Conservation (phyloP, 2,329 filamentous ascomycete species). For the Trichophaea hybrida region DNA sequence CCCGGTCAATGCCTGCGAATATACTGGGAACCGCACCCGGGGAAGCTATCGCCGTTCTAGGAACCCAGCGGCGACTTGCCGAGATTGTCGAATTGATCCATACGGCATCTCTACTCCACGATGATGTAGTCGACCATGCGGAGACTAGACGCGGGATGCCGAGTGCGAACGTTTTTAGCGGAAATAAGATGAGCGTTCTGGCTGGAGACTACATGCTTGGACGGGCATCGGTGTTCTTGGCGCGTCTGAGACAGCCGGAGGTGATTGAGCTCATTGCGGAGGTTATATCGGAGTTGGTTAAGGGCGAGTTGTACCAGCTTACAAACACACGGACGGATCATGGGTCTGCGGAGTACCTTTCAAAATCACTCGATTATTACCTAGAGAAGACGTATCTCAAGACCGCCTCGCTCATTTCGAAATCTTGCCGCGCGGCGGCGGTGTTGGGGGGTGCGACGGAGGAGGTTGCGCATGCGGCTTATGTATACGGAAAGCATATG, state of each 20-base stretch:
- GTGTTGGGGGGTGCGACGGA: constrained; percentile 64
- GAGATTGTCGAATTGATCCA: constrained; percentile 98
- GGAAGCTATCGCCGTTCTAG: constrained; percentile 46
- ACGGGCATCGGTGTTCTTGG: constrained; percentile 81
- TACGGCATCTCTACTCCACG: constrained; percentile 87
- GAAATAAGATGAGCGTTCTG: constrained; percentile 97
- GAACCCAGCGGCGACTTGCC: constrained; percentile 80
- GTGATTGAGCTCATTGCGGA: constrained; percentile 89
- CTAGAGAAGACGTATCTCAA: constrained; percentile 97
- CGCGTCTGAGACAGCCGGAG: constrained; percentile 78
- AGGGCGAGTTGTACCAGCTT: constrained; percentile 98
- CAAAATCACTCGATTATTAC: constrained; percentile 84
- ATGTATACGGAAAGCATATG: constrained; percentile 82
- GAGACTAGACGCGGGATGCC: constrained; percentile 67
- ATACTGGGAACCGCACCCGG: constrained; percentile 34
- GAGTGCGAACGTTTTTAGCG: constrained; percentile 87
- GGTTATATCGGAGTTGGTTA: constrained; percentile 92
- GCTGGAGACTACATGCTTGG: constrained; percentile 94
- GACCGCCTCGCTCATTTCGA: constrained; percentile 87
- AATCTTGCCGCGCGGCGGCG: constrained; percentile 82
- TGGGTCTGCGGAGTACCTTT: constrained; percentile 66
- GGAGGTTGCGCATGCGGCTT: constrained; percentile 77
- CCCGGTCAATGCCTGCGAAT: constrained; percentile 34
- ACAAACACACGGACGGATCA: constrained; percentile 91
- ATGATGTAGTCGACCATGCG: constrained; percentile 95